These are phyloP conservation scores for Boletus rex-veris DNA, from an alignment of 768 basidiomycete species.

Conservation along the genomic window DNA sequence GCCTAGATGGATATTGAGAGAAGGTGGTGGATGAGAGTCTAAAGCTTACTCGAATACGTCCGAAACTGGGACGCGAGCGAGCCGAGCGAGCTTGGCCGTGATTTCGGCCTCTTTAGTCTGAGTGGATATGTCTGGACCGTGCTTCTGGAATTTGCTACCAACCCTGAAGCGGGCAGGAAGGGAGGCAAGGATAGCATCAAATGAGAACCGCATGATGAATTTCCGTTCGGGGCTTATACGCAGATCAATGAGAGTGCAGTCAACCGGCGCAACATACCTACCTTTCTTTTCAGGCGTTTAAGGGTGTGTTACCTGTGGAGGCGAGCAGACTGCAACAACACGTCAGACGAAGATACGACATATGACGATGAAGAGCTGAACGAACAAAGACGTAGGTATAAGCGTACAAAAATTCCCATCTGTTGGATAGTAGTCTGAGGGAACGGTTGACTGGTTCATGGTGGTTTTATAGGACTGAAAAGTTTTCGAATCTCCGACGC, in stretches of 20 bases:
- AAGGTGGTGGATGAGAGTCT: background rate
- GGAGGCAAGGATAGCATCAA: slow-evolving; percentile 19
- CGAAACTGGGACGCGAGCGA: slow-evolving; percentile 24
- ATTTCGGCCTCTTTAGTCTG: slow-evolving; percentile 22
- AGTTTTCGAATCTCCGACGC: slow-evolving; percentile 27
- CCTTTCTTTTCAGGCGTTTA: slow-evolving; percentile 21
- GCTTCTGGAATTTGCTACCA: slow-evolving; percentile 10
- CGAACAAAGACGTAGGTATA: slow-evolving; percentile 28
- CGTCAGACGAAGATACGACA: slow-evolving; percentile 8
- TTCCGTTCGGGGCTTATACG: slow-evolving; percentile 9
- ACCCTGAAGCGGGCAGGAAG: slow-evolving; percentile 23
- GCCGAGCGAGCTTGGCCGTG: slow-evolving; percentile 21
- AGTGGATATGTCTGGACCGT: slow-evolving; percentile 25
- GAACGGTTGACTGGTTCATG: background rate
- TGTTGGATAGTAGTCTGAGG: slow-evolving; percentile 31
- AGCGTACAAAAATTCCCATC: slow-evolving; percentile 32
- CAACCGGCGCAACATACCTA: background rate
- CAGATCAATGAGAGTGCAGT: slow-evolving; percentile 3
- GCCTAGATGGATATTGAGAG: slow-evolving; percentile 12
- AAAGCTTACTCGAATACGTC: slow-evolving; percentile 25
- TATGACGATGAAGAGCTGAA: slow-evolving; percentile 1
- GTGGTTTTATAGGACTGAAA: slow-evolving; percentile 18
- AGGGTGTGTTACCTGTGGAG: slow-evolving; percentile 30
- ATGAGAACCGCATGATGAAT: slow-evolving; percentile 22
- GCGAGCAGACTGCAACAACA: slow-evolving; percentile 19